A percentile compares a stretch with the other conserved stretches of the same genome.
Conservation (phyloP, 805 yeast species). For the Pichia sporocuriosa region DNA sequence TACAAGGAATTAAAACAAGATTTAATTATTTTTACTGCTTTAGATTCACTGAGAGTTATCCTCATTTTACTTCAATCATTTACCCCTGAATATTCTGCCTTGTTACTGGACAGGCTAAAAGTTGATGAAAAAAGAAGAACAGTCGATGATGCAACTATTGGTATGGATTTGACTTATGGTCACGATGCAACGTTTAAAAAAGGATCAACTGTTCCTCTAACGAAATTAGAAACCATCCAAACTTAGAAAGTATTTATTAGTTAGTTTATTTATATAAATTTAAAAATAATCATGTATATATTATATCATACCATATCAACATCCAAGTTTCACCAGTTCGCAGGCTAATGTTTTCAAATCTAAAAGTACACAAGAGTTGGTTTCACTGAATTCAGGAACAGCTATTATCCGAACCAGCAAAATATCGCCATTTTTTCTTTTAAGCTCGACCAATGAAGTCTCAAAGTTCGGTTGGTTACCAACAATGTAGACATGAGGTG, state of each 20-base stretch:
- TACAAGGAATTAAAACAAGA: constrained; percentile 33
- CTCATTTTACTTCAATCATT: constrained; percentile 67
- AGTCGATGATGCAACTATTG: constrained; percentile 40
- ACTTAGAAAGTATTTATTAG: no score
- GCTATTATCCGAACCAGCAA: constrained; percentile 46
- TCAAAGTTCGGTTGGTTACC: constrained; percentile 75
- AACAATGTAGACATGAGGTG: constrained; percentile 80
- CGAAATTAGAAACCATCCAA: constrained; percentile 23
- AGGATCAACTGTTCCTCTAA: constrained; percentile 29
- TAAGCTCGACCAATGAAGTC: constrained; percentile 34
- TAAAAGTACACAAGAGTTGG: constrained; percentile 59
- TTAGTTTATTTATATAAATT: no score
- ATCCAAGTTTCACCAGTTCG: constrained; percentile 37
- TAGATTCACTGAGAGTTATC: constrained; percentile 63
- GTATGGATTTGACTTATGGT: constrained; percentile 60
- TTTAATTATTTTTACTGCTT: constrained; percentile 52
- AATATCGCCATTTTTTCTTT: constrained; percentile 25
- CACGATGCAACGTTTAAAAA: constrained; percentile 30
- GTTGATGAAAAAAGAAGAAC: constrained; percentile 41
- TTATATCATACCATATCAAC: constrained; percentile 1
- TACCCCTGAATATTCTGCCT: constrained; percentile 56
- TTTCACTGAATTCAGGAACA: constrained; percentile 62
- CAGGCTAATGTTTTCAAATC: constrained; percentile 53
- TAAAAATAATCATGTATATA: background rate
- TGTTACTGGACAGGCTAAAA: constrained; percentile 55